A percentile compares a stretch with the other conserved stretches of the same genome.
Evolutionary conservation across 208 protist genomes (phyloP).

Genomic region (Trypanosoma avium): DNA sequence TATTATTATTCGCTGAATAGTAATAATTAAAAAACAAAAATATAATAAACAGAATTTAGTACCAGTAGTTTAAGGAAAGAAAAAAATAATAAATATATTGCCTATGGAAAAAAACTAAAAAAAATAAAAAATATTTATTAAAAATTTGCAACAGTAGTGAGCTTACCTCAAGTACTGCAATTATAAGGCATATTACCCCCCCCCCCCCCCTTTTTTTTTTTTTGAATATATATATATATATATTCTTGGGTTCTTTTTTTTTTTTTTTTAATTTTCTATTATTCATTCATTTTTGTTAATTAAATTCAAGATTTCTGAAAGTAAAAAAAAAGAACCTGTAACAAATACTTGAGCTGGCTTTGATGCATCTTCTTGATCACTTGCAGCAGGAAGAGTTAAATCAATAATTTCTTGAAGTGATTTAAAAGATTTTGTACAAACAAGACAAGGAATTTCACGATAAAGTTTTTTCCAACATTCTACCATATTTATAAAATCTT

Average conservation of each 20-base stretch:
- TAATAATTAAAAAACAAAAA: too few species aligned
- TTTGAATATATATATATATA: constrained; percentile 1
- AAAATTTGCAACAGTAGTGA: too few species aligned
- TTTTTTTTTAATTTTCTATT: not conserved
- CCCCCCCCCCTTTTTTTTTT: too few species aligned
- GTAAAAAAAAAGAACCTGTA: constrained; percentile 86
- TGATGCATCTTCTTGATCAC: constrained; percentile 51
- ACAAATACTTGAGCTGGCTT: constrained; percentile 79
- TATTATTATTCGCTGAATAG: too few species aligned
- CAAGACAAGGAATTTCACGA: constrained; percentile 65
- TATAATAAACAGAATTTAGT: too few species aligned
- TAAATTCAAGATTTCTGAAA: constrained; percentile 68
- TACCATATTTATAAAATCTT: constrained; percentile 41
- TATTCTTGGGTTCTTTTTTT: not conserved
- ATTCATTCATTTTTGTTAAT: constrained; percentile 26
- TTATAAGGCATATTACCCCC: too few species aligned
- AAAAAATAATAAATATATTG: too few species aligned
- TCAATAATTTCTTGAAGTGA: constrained; percentile 65
- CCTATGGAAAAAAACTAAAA: too few species aligned
- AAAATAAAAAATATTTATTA: too few species aligned
- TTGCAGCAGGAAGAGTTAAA: constrained; percentile 40
- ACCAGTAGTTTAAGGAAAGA: too few species aligned
- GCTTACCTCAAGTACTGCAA: too few species aligned
- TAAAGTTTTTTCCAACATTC: constrained; percentile 70
- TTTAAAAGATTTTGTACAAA: constrained; percentile 46